Conservation (phyloP, 805 yeast genomes). For the Suhomyces kilbournensis region DNA sequence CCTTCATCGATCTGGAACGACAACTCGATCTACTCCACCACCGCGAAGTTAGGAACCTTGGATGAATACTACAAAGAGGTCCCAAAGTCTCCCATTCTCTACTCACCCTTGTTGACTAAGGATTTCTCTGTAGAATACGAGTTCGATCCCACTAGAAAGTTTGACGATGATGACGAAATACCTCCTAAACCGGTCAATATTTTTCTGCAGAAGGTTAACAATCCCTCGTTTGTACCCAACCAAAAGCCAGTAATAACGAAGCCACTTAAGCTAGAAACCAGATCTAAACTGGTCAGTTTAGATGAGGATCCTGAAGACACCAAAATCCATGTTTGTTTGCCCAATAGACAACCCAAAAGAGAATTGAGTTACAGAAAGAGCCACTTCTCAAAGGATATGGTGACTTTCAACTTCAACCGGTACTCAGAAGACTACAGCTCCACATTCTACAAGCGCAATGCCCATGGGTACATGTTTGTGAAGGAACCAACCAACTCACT, state of each 20-base stretch:
- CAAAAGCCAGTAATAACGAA: neutral
- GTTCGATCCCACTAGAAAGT: neutral
- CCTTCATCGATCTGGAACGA: constrained; percentile 12
- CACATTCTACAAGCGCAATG: constrained; percentile 32
- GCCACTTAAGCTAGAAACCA: neutral
- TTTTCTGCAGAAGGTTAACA: constrained; percentile 13
- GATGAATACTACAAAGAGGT: neutral
- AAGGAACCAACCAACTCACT: constrained; percentile 28
- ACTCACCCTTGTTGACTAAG: neutral
- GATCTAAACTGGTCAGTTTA: neutral
- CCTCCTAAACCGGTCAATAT: constrained; percentile 6
- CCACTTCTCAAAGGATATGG: constrained; percentile 5
- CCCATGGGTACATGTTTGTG: constrained; percentile 35
- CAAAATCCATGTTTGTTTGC: constrained; percentile 6
- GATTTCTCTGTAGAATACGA: constrained; percentile 2
- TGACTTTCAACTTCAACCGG: constrained; percentile 6
- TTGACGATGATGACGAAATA: neutral
- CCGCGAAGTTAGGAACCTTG: neutral
- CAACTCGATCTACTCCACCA: neutral
- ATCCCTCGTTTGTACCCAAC: constrained; percentile 16
- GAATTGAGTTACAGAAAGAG: neutral
- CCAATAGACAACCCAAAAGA: neutral
- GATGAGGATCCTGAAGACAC: neutral
- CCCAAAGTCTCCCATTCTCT: neutral
- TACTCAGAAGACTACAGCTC: constrained; percentile 19